Evolutionary conservation across 768 basidiomycete species (phyloP).

Genomic region (Ramaria rubella): DNA sequence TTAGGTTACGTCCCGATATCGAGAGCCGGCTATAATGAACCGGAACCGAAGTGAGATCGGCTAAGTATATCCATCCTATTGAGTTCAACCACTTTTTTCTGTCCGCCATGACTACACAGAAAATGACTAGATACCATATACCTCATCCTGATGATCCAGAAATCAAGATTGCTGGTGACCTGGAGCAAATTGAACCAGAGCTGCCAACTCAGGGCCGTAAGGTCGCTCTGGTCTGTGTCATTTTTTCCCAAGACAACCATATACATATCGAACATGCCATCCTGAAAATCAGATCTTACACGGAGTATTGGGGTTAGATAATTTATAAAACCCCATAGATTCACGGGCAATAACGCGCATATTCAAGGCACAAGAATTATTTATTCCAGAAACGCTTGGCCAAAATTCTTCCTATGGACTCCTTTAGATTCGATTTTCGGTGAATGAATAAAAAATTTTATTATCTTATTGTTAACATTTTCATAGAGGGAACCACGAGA

Average conservation of each 20-base stretch:
- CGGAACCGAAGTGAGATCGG: too few relatives aligned
- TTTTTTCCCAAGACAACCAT: background rate
- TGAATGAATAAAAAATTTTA: constrained; percentile 21
- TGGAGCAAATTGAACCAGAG: constrained; percentile 52
- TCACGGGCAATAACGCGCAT: background rate
- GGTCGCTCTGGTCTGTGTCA: constrained; percentile 54
- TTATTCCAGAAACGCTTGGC: constrained; percentile 73
- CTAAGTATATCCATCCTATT: too few relatives aligned
- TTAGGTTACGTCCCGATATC: too few relatives aligned
- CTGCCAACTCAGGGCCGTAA: constrained; percentile 49
- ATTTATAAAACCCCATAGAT: background rate
- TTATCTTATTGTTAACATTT: background rate
- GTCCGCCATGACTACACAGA: constrained; percentile 1
- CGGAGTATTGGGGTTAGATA: constrained; percentile 61
- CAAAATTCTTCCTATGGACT: constrained; percentile 58
- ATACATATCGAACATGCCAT: background rate
- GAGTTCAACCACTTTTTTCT: background rate
- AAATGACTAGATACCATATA: constrained; percentile 10
- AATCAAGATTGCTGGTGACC: constrained; percentile 45
- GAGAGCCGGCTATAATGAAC: too few relatives aligned
- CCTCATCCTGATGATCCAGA: constrained; percentile 10
- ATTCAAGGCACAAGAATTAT: constrained; percentile 76
- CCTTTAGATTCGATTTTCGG: constrained; percentile 86
- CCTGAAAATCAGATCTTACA: constrained; percentile 56
- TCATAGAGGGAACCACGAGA: constrained; percentile 70